These are phyloP conservation scores for Arachnomyces sp. DNA, from an alignment of 2,329 filamentous ascomycete species.

Conservation along the genomic window DNA sequence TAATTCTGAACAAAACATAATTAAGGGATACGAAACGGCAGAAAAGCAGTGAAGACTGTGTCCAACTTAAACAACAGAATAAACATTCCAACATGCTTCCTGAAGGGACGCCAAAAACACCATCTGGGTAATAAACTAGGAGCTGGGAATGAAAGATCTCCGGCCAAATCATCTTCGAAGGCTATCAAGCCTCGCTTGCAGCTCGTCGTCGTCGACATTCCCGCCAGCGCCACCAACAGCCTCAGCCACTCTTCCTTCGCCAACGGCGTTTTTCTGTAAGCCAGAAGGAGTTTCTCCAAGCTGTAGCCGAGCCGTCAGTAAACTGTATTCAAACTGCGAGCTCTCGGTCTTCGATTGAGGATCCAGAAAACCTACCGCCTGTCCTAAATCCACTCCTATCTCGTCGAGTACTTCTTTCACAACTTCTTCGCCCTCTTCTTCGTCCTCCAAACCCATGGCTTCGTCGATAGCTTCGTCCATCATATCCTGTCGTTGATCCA, in stretches of 20 bases:
- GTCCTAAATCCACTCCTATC: slow-evolving; percentile 87
- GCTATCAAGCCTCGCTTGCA: slow-evolving; percentile 89
- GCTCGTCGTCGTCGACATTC: slow-evolving; percentile 69
- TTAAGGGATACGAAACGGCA: no score
- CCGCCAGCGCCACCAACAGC: slow-evolving; percentile 65
- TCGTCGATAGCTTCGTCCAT: slow-evolving; percentile 99
- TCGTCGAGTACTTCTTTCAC: slow-evolving; percentile 95
- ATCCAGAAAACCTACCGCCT: slow-evolving; percentile 62
- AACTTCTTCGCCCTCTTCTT: slow-evolving; percentile 94
- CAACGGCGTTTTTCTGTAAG: slow-evolving; percentile 63
- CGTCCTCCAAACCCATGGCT: slow-evolving; percentile 80
- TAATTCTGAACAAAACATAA: no score
- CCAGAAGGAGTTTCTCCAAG: slow-evolving; percentile 86
- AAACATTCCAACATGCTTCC: no score
- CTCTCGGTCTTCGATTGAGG: no score
- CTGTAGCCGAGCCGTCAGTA: slow-evolving; percentile 42
- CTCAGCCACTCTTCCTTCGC: slow-evolving; percentile 75
- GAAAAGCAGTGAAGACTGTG: no score
- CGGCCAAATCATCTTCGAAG: slow-evolving; percentile 49
- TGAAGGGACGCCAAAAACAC: slow-evolving; percentile 8
- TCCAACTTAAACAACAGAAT: no score
- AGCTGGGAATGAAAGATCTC: background rate
- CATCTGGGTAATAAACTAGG: slow-evolving; percentile 3
- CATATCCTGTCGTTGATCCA: slow-evolving; percentile 98
- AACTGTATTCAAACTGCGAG: slow-evolving; percentile 3